Conservation (phyloP, 352 stramenopile genomes). For the Aphanomyces stellatus region DNA sequence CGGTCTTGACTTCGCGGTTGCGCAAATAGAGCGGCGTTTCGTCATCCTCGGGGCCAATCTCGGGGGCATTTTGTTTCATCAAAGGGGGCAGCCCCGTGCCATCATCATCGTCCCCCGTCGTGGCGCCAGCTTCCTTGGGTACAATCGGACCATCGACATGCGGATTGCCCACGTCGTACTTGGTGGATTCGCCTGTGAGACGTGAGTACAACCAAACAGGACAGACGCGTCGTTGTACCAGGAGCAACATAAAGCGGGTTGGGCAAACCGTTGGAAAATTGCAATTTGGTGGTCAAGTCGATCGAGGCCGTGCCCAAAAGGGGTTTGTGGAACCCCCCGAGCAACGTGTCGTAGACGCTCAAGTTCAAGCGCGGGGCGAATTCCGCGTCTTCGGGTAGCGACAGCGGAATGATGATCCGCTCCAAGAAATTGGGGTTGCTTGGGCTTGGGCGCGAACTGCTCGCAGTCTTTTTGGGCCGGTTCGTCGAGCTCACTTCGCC, state of each 20-base stretch:
- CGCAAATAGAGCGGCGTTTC: constrained; percentile 58
- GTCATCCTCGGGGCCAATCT: constrained; percentile 37
- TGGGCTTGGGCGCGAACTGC: constrained; percentile 64
- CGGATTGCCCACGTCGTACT: constrained; percentile 32
- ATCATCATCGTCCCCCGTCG: constrained; percentile 3
- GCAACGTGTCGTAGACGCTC: constrained; percentile 69
- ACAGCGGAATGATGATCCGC: constrained; percentile 70
- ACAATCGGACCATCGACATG: constrained; percentile 48
- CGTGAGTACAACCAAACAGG: neutral
- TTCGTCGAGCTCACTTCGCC: constrained; percentile 15
- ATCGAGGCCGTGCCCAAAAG: constrained; percentile 69
- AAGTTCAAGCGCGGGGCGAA: constrained; percentile 82
- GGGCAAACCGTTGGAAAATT: constrained; percentile 48
- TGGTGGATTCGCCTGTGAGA: neutral
- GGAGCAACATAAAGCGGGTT: constrained; percentile 45
- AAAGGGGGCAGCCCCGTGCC: constrained; percentile 5
- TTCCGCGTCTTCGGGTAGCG: constrained; percentile 73
- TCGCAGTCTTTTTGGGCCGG: constrained; percentile 36
- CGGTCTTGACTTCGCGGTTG: constrained; percentile 40
- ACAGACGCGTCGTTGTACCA: constrained; percentile 26
- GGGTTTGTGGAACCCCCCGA: constrained; percentile 79
- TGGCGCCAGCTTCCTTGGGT: constrained; percentile 3
- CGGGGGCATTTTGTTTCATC: neutral
- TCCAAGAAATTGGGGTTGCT: constrained; percentile 86
- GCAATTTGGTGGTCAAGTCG: constrained; percentile 66